phyloP scores from a whole-genome alignment of 768 basidiomycete species.

The Psilocybe subaeruginosa region DNA sequence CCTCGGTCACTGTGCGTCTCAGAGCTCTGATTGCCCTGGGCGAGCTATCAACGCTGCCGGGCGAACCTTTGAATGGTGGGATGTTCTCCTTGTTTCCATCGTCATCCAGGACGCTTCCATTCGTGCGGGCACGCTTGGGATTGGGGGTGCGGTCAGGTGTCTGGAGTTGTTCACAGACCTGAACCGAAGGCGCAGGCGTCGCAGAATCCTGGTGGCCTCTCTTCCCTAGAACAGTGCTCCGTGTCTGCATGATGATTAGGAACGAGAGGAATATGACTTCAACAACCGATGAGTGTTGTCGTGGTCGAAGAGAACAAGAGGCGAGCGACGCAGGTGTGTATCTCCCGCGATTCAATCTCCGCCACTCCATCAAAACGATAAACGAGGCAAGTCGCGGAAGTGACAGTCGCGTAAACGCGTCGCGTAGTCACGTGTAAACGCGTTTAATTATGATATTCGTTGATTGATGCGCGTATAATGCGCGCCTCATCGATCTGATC shows the following conservation, averaged over 20 bases:
- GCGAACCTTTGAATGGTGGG: conserved; percentile 55
- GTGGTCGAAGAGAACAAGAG: conserved; percentile 25
- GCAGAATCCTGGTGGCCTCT: conserved; percentile 42
- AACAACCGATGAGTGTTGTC: conserved; percentile 22
- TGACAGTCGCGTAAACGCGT: conserved; percentile 33
- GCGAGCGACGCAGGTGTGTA: conserved; percentile 17
- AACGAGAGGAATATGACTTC: conserved; percentile 9
- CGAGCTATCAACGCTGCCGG: conserved; percentile 34
- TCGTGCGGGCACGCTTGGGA: conserved; percentile 64
- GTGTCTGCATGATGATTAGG: conserved; percentile 42
- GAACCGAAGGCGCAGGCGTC: conserved; percentile 24
- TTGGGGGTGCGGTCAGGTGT: conserved; percentile 69
- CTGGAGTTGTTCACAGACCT: conserved; percentile 44
- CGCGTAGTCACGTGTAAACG: conserved; percentile 38
- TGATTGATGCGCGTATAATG: conserved; percentile 8
- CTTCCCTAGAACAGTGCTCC: conserved; percentile 57
- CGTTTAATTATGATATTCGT: conserved; percentile 14
- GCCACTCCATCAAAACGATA: conserved; percentile 35
- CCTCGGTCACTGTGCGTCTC: conserved; percentile 39
- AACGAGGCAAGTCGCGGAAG: conserved; percentile 22
- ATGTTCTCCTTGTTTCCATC: conserved; percentile 80
- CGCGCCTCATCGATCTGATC: conserved; percentile 15
- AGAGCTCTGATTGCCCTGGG: conserved; percentile 45
- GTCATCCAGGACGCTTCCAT: conserved; percentile 46
- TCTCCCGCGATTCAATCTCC: conserved; percentile 39